Evolutionary conservation across 345 rosid genomes (phyloP).

Genomic region (Lepidium didymum): DNA sequence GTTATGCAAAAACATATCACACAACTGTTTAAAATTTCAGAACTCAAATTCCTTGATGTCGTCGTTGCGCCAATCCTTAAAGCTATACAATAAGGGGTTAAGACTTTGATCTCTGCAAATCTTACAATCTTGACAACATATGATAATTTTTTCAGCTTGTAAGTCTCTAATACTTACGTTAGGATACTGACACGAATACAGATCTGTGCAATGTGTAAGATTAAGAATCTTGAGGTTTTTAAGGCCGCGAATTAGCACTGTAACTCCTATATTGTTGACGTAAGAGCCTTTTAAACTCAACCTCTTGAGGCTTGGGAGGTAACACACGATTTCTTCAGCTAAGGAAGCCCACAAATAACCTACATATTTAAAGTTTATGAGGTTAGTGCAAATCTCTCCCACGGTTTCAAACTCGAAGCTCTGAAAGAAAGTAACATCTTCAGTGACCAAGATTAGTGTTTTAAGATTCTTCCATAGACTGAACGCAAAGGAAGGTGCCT

Average conservation of each 20-base stretch:
- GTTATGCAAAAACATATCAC: background rate
- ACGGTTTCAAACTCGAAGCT: background rate
- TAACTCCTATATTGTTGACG: background rate
- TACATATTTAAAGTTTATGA: background rate
- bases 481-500: background rate
- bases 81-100: background rate
- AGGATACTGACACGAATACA: background rate
- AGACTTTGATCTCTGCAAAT: background rate
- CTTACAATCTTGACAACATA: background rate
- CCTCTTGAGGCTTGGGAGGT: background rate
- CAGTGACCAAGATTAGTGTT: background rate
- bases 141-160: background rate
- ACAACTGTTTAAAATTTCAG: background rate
- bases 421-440: no score
- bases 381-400: conserved; percentile 6
- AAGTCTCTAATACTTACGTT: no score
- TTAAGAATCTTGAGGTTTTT: background rate
- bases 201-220: background rate
- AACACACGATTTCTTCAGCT: background rate
- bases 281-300: background rate
- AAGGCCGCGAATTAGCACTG: background rate
- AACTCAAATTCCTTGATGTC: conserved; percentile 5
- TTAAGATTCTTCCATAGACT: conserved; percentile 12
- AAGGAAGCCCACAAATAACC: background rate
- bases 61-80: background rate